Evolutionary conservation across 176 grass and related monocot species (phyloP), one percentile per base, ranked within the genome.

Genomic region (Poa pratensis): DNA sequence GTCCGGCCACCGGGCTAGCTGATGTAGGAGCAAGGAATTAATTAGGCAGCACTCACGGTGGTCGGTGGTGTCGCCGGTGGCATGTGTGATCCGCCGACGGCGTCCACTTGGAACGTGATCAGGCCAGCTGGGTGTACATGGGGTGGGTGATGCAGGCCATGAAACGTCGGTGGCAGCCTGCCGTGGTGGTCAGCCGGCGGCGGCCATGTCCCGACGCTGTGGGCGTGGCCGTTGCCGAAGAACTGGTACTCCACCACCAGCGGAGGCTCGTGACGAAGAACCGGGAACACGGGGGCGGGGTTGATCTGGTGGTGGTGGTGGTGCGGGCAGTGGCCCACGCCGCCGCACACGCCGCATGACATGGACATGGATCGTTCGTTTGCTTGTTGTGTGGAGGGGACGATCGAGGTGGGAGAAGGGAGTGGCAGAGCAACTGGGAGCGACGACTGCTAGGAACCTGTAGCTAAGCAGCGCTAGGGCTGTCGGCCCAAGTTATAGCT

Each of bases 221-320:
- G 49, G 49, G 15, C 49, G 20, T 71, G 40, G 15, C 60, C 14
- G 2, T 77, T 12, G 30, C 61, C 64, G 5, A 88, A 78, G 80
- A 83, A 88, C 53, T 83, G 80, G 74, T 83, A 83, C 80, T 83
- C 80, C 16, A 28, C 52, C 86, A 83, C 45, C 9, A 26, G 39
- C 13, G 50, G 39, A 24, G 60, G 17, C 23, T 87, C 39, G 67
- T 70, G 55, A 42, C 7, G 77, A 53, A 14, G 73, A 65, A 32
- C 27, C 0, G 60, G 60, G 60, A 64, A 64, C 24, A 64, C 0
- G 60, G n/a, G 57, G n/a, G 15, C 1, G 4, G 24, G 1, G 28
- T 30, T 28, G 27, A 18, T 15, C 34, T 35, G 34, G 20, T 10
- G 13, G 27, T 55, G 12, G 12, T 46, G 23, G 39, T 13, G 68